Base-by-base conservation (phyloP, 2,329 filamentous ascomycete species). In the Calonectria pseudoturangicola region DNA sequence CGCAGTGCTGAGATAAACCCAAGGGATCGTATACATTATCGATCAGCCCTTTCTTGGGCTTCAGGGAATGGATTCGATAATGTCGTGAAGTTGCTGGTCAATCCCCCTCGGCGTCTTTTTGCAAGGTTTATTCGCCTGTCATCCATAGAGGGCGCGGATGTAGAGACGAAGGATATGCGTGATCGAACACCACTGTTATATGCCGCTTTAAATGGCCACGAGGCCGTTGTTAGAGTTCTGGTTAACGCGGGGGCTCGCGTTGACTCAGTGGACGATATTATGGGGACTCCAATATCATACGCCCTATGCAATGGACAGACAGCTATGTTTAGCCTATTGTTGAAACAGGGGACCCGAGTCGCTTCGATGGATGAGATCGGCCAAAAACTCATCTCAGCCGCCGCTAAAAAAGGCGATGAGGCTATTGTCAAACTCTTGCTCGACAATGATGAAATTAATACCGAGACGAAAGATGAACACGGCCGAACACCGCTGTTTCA, bases 161-260 rank as follows among this genome's bases (percentile, higher is more conserved):
- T 54, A 25, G 64, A 72, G 36, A 47, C 65, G 5, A 18, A 18
- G 16, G 33, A 68, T 36, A 30, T 5, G 18, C n/a, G 36, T 15
- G 39, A 48, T 21, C 39, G 39, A 45, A 64, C 39, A 41, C 39
- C 39, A 10, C 60, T 63, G 28, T 67, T 54, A 15, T 75, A 62
- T 45, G 66, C 65, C 45, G 58, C 67, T 28, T 75, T 66, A 48
- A 71, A 66, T 36, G 54, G 54, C 47, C 58, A 69, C 6, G 25
- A 54, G 58, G 73, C 56, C 25, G 62, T 48, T 18, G 47, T 69
- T 28, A 68, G 66, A 63, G 10, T 66, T 18, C 50, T 71, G 43
- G 56, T 45, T 25, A 66, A 62, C 28, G 47, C 25, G 45, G 51
- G 63, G 21, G 64, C 63, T 12, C 41, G 33, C 2, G 56, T 54